A percentile compares a stretch with the other conserved stretches of the same genome.
Evolutionary conservation across 345 rosid genomes (phyloP).

Genomic region (Bruguiera parviflora): DNA sequence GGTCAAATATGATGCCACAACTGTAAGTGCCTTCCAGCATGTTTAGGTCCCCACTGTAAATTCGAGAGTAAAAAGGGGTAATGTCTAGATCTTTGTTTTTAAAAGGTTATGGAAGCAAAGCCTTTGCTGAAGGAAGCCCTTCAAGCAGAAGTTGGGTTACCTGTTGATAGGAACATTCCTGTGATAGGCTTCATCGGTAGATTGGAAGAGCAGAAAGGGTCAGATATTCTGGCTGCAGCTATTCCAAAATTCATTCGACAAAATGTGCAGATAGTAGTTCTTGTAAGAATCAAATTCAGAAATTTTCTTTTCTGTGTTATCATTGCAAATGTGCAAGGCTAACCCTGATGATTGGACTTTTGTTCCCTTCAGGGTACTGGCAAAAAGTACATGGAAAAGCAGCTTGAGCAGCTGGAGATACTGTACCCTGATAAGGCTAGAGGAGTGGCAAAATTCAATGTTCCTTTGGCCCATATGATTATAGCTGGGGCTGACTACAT

Average conservation of each 20-base stretch:
- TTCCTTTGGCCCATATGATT: slow-evolving; percentile 81
- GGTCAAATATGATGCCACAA: slow-evolving; percentile 60
- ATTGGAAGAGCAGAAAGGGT: slow-evolving; percentile 95
- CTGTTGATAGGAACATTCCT: slow-evolving; percentile 77
- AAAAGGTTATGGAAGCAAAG: slow-evolving; percentile 71
- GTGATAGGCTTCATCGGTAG: slow-evolving; percentile 93
- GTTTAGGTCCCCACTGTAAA: background rate
- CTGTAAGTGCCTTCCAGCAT: slow-evolving; percentile 46
- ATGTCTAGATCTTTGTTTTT: background rate
- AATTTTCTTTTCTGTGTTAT: background rate
- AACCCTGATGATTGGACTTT: background rate
- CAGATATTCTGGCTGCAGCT: slow-evolving; percentile 78
- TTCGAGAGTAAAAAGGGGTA: background rate
- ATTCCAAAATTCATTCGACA: slow-evolving; percentile 52
- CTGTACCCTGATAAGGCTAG: slow-evolving; percentile 63
- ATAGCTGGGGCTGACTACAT: slow-evolving; percentile 88
- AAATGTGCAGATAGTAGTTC: slow-evolving; percentile 70
- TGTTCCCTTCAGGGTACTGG: slow-evolving; percentile 71
- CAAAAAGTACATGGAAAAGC: slow-evolving; percentile 70
- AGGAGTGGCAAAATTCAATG: slow-evolving; percentile 80
- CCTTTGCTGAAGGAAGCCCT: slow-evolving; percentile 86
- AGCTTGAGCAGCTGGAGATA: slow-evolving; percentile 60
- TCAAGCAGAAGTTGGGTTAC: slow-evolving; percentile 87
- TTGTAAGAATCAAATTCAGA: slow-evolving; percentile 45
- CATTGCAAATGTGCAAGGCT: background rate